Conservation (phyloP, 2,329 filamentous ascomycete species). For the Drechslerella coelobrocha region DNA sequence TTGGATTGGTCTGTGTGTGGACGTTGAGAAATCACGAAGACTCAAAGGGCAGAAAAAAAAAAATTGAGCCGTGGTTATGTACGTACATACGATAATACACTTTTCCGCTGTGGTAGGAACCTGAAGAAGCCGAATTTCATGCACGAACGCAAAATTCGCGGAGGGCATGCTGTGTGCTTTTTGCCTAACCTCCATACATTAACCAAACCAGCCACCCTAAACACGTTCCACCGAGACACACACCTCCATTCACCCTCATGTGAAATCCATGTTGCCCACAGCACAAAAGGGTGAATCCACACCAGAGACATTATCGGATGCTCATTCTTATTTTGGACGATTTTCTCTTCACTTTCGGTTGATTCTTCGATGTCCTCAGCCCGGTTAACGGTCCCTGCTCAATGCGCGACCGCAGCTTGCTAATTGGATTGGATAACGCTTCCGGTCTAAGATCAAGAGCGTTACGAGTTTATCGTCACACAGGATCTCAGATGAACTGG, state of each 20-base stretch:
- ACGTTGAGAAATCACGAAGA: background rate
- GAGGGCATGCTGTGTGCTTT: constrained; percentile 35
- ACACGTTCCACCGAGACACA: constrained; percentile 4
- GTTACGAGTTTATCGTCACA: constrained; percentile 2
- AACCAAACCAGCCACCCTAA: constrained; percentile 6
- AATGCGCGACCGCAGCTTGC: constrained; percentile 6
- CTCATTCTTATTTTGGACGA: constrained; percentile 30
- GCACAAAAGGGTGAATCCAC: background rate
- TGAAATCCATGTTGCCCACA: background rate
- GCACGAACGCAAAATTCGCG: constrained; percentile 48
- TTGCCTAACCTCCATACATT: constrained; percentile 6
- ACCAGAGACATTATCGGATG: constrained; percentile 14
- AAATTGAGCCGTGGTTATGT: constrained; percentile 8
- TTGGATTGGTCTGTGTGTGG: constrained; percentile 9
- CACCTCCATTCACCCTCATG: background rate
- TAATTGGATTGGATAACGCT: constrained; percentile 5
- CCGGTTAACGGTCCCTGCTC: too few species aligned
- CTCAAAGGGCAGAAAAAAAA: constrained; percentile 18
- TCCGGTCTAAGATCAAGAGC: background rate
- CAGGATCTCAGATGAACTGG: constrained; percentile 7
- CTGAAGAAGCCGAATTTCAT: constrained; percentile 14
- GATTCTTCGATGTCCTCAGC: background rate
- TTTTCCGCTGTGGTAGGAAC: background rate
- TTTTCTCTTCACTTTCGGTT: constrained; percentile 1
- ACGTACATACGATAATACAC: background rate